These are phyloP conservation scores for Choanephora cucurbitarum DNA, from an alignment of 371 early-diverging fungal species.

Conservation along the genomic window DNA sequence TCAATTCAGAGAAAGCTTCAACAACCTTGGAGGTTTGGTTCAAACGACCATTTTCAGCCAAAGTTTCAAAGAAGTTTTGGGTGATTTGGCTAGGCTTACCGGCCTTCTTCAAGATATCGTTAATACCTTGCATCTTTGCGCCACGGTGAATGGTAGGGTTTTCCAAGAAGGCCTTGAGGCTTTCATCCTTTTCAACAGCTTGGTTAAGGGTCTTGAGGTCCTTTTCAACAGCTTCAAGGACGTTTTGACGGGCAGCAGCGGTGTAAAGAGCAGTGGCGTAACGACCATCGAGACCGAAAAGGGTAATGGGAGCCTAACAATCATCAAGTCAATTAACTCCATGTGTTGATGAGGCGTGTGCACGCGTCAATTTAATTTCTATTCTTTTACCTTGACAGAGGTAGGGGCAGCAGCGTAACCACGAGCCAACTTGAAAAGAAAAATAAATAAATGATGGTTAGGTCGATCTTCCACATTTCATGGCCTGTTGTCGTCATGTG, in stretches of 20 bases:
- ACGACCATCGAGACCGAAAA: constrained; percentile 95
- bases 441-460: constrained; percentile 10
- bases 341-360: too few relatives aligned
- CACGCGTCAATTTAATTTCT: constrained; percentile 2
- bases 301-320: constrained; percentile 83
- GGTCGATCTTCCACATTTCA: too few relatives aligned
- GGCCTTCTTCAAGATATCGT: constrained; percentile 57
- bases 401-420: constrained; percentile 58
- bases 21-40: constrained; percentile 83
- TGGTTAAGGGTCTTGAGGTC: constrained; percentile 76
- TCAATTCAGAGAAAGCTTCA: constrained; percentile 76
- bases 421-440: constrained; percentile 49
- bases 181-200: constrained; percentile 73
- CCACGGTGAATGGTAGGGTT: constrained; percentile 85
- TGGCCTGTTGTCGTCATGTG: too few relatives aligned
- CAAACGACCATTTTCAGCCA: constrained; percentile 95
- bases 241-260: constrained; percentile 87
- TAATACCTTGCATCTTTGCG: constrained; percentile 78
- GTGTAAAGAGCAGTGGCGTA: constrained; percentile 97
- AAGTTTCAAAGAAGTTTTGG: constrained; percentile 85
- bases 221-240: constrained; percentile 82
- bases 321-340: too few relatives aligned
- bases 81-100: constrained; percentile 81
- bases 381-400: constrained; percentile 47
- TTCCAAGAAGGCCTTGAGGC: constrained; percentile 74